Conservation (phyloP, 31 red algal genomes). For the Porphyra umbilicalis region DNA sequence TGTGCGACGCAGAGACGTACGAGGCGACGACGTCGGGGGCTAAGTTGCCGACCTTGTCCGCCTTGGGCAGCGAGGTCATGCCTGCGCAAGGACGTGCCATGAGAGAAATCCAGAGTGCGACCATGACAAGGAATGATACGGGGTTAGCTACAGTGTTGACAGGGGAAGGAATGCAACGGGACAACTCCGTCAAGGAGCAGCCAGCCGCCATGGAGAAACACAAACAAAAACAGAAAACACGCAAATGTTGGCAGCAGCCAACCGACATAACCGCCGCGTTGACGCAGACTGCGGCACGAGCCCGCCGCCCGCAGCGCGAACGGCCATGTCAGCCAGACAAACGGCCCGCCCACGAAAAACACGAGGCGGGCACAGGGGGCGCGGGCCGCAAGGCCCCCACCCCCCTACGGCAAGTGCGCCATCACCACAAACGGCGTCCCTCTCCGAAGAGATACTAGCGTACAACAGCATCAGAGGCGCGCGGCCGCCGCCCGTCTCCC, state of each 20-base stretch:
- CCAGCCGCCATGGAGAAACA: no score
- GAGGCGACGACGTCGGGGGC: constrained; percentile 26
- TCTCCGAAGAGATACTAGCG: not conserved
- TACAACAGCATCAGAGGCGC: not conserved
- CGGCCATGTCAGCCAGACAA: not conserved
- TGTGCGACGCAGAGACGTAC: constrained; percentile 44
- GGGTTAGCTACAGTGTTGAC: no score
- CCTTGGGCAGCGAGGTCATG: constrained; percentile 44
- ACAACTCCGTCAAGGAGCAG: no score
- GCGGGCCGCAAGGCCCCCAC: not conserved
- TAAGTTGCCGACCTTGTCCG: constrained; percentile 34
- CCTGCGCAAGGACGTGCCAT: no score
- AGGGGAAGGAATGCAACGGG: no score
- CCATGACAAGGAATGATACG: no score
- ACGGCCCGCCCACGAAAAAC: not conserved
- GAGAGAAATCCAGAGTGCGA: no score
- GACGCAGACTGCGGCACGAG: not conserved
- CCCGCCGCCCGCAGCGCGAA: not conserved
- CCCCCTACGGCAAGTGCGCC: not conserved
- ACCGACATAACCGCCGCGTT: not conserved
- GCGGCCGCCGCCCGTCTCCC: not conserved
- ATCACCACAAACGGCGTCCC: not conserved
- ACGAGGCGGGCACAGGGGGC: not conserved
- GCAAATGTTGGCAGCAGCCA: not conserved
- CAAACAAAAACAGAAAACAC: not conserved